Percentiles rank a stretch among this genome's conserved stretches.
Evolutionary conservation across 768 basidiomycete genomes (phyloP).

Genomic region (Amanita molliuscula): DNA sequence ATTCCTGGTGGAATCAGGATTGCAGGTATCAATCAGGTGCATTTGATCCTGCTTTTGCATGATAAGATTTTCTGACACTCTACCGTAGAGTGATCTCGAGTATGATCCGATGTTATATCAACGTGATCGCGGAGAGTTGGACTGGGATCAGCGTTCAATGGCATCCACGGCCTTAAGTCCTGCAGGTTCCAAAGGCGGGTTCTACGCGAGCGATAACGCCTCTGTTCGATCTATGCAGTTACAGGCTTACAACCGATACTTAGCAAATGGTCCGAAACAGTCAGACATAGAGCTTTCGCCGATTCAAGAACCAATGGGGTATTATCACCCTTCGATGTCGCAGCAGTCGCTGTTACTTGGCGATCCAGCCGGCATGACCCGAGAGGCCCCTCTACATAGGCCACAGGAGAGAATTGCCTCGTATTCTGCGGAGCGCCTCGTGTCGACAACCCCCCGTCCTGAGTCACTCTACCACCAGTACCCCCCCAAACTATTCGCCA

Average conservation of each 20-base stretch:
- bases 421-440: slow-evolving; percentile 14
- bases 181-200: slow-evolving; percentile 31
- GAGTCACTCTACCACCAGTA: slow-evolving; percentile 10
- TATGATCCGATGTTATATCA: slow-evolving; percentile 74
- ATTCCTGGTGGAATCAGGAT: slow-evolving; percentile 75
- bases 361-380: slow-evolving; percentile 23
- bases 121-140: slow-evolving; percentile 75
- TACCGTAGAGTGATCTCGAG: slow-evolving; percentile 52
- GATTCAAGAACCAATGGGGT: slow-evolving; percentile 26
- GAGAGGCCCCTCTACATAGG: slow-evolving; percentile 58
- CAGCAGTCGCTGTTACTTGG: slow-evolving; percentile 29
- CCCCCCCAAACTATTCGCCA: slow-evolving; percentile 5
- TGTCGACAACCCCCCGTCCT: slow-evolving; percentile 7
- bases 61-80: background rate
- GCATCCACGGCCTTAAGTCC: slow-evolving; percentile 43
- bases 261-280: slow-evolving; percentile 33
- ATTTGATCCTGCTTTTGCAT: slow-evolving; percentile 6
- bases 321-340: slow-evolving; percentile 24
- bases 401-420: slow-evolving; percentile 35
- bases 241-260: slow-evolving; percentile 49
- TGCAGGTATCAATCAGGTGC: slow-evolving; percentile 69
- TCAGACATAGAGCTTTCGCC: slow-evolving; percentile 44
- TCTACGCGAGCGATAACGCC: slow-evolving; percentile 21
- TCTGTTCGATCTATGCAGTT: slow-evolving; percentile 8
- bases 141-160: slow-evolving; percentile 81